Base-by-base conservation (phyloP, 257 asterid species). In the Solanum tarijense region DNA sequence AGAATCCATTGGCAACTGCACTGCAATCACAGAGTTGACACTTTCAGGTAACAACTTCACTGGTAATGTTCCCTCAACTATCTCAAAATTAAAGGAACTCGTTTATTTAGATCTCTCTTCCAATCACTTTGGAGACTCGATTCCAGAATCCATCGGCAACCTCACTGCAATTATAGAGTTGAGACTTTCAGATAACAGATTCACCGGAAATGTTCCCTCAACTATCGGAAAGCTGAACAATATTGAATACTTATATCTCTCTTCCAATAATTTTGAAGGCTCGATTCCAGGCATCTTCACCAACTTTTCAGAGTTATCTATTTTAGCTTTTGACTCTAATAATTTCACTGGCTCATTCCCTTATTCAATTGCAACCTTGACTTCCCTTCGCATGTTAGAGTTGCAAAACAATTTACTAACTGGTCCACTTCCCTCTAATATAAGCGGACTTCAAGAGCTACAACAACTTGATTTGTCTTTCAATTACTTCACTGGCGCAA, bases 351-450 rank as follows among this genome's bases (percentile, higher is more conserved):
- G 58, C 20, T 7, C 58, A 12, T 6, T 76, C 34, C 58, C 34
- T 0, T 38, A 12, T 76, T 76, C 83, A 23, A 6, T 76, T 23
- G 23, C 20, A 12, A 23, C 5, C 34, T 38, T 75, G 58, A 38
- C 58, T 5, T 1, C 0, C 83, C 83, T 75, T 23, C 1, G 0
- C 0, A 11, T 0, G 0, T 38, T 38, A n/a, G 2, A 23, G 4
- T 10, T 75, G 34, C 58, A 23, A 23, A 38, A 11, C 34, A 75
- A 75, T 75, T 12, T 2, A 38, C 83, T 38, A 75, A 38, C 23
- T 23, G 83, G 58, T n/a, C 21, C 83, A 75, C 83, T 38, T 75
- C 58, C 34, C 23, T 75, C 34, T 75, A 75, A 38, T 12, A 38
- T 75, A 75, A 75, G 58, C 3, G 55, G 21, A 12, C 21, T 75